Base-by-base conservation (phyloP, 75 land plant genomes). In the Chamaecyparis obtusa region DNA sequence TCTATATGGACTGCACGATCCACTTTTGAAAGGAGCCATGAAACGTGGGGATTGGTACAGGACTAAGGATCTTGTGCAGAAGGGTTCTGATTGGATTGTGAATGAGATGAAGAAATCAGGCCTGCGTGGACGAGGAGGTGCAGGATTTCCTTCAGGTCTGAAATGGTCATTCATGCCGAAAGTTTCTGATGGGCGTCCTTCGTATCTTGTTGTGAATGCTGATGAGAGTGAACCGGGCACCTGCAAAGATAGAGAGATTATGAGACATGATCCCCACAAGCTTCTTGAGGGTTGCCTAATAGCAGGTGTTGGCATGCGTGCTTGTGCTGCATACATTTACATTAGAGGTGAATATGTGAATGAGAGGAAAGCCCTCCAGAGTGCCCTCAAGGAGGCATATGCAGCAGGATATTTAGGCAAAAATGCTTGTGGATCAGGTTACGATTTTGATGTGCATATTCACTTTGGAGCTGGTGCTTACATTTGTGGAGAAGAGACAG, bases 151-250 rank as follows among this genome's bases (percentile, higher is more conserved):
- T 41, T 97, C 99, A 33, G 99, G 99, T 13, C 91, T 97, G 51
- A 97, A 97, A 89, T 97, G 99, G 99, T 97, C 97, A 8, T 97
- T 97, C 88, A 97, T 97, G 99, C 97, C 99, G 17, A 97, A 97
- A 85, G 96, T 93, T 37, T 95, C 97, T 69, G 99, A 97, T 90
- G 97, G 99, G 8, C 93, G 99, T 32, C 99, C 99, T 48, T 94
- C 96, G 2, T 97, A 97, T 87, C 91, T 97, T 83, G 97, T 97
- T 86, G 99, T 97, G 16, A 97, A 97, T 92, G 99, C 99, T 85
- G 99, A 97, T 91, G 99, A 97, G 89, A 95, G 97, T 90, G 97
- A 97, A 91, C 99, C 99, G 37, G 99, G 99, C 3, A 97, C 99
- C 41, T 97, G 99, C 83, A 97, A 97, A 86, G 99, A 97, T 85